Evolutionary conservation across 371 early-diverging fungal species (phyloP).

Genomic region (Rhizopus sp.): DNA sequence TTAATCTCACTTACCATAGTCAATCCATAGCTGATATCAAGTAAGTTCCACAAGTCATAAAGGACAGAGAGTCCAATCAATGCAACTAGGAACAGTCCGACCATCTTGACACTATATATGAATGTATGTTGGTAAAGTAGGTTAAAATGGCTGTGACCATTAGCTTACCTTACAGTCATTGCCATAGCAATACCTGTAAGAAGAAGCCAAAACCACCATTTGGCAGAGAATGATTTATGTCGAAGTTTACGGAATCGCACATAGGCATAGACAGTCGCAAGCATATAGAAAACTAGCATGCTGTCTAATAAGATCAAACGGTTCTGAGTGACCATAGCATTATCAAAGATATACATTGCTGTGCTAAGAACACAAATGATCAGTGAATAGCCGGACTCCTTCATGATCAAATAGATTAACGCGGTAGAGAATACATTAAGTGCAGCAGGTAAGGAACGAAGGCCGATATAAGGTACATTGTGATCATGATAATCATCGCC

Average conservation of each 20-base stretch:
- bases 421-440: constrained; percentile 81
- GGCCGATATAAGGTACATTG: constrained; percentile 87
- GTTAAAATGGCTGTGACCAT: constrained; percentile 5
- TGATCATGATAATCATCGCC: constrained; percentile 87
- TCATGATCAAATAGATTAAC: constrained; percentile 83
- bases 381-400: constrained; percentile 83
- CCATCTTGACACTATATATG: constrained; percentile 86
- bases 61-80: constrained; percentile 85
- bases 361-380: constrained; percentile 78
- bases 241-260: constrained; percentile 84
- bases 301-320: constrained; percentile 93
- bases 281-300: constrained; percentile 89
- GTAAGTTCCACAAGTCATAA: constrained; percentile 89
- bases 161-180: constrained; percentile 59
- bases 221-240: constrained; percentile 49
- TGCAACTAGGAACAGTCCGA: constrained; percentile 87
- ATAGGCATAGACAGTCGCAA: constrained; percentile 80
- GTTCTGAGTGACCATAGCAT: constrained; percentile 88
- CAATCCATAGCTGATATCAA: constrained; percentile 81
- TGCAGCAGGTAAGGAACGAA: constrained; percentile 81
- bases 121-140: constrained; percentile 4
- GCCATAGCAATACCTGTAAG: constrained; percentile 73
- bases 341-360: constrained; percentile 87
- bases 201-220: constrained; percentile 83
- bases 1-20: constrained; percentile 55